Base-by-base conservation (phyloP, 2,329 filamentous ascomycete genomes). In the Venturiaceae sp. region DNA sequence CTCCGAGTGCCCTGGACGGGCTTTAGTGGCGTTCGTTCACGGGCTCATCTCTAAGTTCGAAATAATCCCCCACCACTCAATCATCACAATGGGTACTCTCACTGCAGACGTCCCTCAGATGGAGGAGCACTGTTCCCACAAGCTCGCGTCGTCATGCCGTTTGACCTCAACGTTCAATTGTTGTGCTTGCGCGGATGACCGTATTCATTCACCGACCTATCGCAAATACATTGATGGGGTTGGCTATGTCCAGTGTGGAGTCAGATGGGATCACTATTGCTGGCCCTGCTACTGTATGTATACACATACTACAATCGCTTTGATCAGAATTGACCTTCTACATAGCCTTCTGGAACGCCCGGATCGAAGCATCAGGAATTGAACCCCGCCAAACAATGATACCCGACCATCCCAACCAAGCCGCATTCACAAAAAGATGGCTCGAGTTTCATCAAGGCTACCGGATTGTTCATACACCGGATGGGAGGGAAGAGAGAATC, bases 361-460 rank as follows among this genome's bases (percentile, higher is more conserved):
- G 77, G 19, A 68, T 78, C 19, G 67, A 68, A 8, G 71, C 69
- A 5, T 74, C 74, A 16, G 67, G 69, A 2, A 64, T 79, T 28
- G 65, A 71, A n/a, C 67, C 72, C 1, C 68, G 66, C 2, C 72
- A 77, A 60, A 77, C 77, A 9, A 69, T 72, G 16, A 74, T 80
- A 44, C 77, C 77, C 11, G 67, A 74, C 19, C 66, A 72, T 30
- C 77, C 77, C 9, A 75, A 78, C 62, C 76, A 78, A 66, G 68
- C 66, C 33, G 72, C 69, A 16, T 80, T 79, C 57, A 63, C 79
- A 9, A 63, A 71, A 19, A 65, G 69, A 34, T 80, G 77, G 77
- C 77, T 75, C 62, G 76, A 79, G 55, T 79, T 76, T 60, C 72
- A 79, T 62, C 71, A 71, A 57, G 77, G 77, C 33, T 78, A 75